Conservation (phyloP, 2,329 filamentous ascomycete species). For the Cladobotryum mycophilum region DNA sequence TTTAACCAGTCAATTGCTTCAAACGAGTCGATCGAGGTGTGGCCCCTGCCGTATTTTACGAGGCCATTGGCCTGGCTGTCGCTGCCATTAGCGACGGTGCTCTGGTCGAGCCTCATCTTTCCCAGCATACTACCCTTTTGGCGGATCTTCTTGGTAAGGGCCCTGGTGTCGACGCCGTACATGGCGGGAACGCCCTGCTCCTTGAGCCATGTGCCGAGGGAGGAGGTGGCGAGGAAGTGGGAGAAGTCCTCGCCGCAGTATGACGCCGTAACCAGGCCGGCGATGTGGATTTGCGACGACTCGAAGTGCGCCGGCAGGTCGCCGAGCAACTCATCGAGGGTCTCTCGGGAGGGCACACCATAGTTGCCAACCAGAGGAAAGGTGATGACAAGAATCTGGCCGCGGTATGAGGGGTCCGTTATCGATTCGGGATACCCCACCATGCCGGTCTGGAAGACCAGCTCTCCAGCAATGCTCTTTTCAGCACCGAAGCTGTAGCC, state of each 20-base stretch:
- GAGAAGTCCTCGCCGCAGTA: slow-evolving; percentile 95
- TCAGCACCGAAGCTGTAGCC: slow-evolving; percentile 94
- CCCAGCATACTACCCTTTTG: slow-evolving; percentile 95
- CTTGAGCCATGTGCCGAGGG: slow-evolving; percentile 90
- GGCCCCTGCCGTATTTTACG: slow-evolving; percentile 5
- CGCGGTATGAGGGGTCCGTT: slow-evolving; percentile 80
- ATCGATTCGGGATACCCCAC: slow-evolving; percentile 95
- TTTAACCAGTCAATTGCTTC: slow-evolving; percentile 83
- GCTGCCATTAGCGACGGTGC: slow-evolving; percentile 39
- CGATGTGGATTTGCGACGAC: slow-evolving; percentile 85
- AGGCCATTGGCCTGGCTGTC: slow-evolving; percentile 36
- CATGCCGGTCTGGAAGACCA: slow-evolving; percentile 99
- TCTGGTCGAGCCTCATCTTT: slow-evolving; percentile 68
- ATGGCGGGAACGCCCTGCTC: slow-evolving; percentile 92
- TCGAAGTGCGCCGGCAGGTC: slow-evolving; percentile 92
- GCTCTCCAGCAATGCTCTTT: slow-evolving; percentile 90
- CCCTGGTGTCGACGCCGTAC: slow-evolving; percentile 89
- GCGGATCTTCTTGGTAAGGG: slow-evolving; percentile 88
- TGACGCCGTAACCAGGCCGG: slow-evolving; percentile 81
- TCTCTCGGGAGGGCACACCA: slow-evolving; percentile 83
- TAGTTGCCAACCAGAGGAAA: slow-evolving; percentile 97
- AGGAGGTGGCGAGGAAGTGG: slow-evolving; percentile 86
- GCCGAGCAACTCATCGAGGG: slow-evolving; percentile 75
- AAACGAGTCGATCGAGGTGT: slow-evolving; percentile 45
- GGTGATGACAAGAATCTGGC: slow-evolving; percentile 93